phyloP scores from a whole-genome alignment of 2,329 filamentous ascomycete species.

The Aspergillus clavatus region DNA sequence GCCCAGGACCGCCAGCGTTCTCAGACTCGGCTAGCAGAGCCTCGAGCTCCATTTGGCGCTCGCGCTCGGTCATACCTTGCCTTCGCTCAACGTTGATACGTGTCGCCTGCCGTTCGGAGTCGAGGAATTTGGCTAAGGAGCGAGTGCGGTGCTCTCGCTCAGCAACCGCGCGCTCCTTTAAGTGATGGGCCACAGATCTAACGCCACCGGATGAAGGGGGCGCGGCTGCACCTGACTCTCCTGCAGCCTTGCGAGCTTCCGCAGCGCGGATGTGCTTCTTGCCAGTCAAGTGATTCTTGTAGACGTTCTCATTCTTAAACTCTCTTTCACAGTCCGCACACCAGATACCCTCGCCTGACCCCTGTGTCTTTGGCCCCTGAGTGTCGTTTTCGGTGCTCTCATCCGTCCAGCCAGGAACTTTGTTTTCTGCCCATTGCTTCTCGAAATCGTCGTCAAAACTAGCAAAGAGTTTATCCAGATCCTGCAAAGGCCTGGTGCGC shows the following conservation, averaged over 20 bases:
- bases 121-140: conserved; percentile 74
- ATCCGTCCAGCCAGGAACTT: conserved; percentile 71
- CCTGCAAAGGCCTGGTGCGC: conserved; percentile 77
- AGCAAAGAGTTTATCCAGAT: conserved; percentile 70
- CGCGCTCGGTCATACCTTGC: conserved; percentile 94
- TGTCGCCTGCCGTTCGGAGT: conserved; percentile 81
- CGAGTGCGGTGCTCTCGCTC: conserved; percentile 81
- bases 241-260: conserved; percentile 53
- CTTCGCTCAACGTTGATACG: conserved; percentile 92
- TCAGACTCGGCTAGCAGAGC: conserved; percentile 67
- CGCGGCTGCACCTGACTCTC: conserved; percentile 35
- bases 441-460: conserved; percentile 81
- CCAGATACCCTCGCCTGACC: conserved; percentile 68
- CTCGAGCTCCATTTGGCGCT: conserved; percentile 89
- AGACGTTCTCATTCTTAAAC: conserved; percentile 93
- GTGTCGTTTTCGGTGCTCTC: conserved; percentile 45
- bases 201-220: conserved; percentile 16
- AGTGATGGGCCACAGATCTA: conserved; percentile 38
- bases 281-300: conserved; percentile 79
- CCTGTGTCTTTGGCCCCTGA: conserved; percentile 47
- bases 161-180: conserved; percentile 88
- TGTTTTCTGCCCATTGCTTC: conserved; percentile 71
- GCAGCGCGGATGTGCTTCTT: conserved; percentile 90
- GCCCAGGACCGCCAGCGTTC: conserved; percentile 28
- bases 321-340: conserved; percentile 90